Percentiles rank a stretch among this genome's conserved stretches.
Conservation (phyloP, 2,329 filamentous ascomycete genomes). For the Colletotrichum cordylinicola region DNA sequence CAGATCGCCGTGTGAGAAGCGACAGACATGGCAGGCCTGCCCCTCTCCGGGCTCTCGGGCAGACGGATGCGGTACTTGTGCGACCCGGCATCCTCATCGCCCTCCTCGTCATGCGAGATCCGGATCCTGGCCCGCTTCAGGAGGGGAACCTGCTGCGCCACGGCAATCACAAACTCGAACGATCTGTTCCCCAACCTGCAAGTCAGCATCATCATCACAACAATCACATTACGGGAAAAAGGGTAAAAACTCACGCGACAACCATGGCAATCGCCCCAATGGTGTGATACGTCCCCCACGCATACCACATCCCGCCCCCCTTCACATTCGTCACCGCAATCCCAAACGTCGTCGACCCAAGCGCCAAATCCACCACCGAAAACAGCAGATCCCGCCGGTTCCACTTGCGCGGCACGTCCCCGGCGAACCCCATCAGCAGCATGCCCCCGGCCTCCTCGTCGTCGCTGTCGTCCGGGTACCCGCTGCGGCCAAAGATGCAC, state of each 20-base stretch:
- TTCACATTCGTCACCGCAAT: neutral
- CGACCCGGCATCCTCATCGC: neutral
- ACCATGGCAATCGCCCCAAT: neutral
- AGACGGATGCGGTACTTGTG: constrained; percentile 17
- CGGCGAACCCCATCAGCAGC: neutral
- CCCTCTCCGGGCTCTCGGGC: constrained; percentile 8
- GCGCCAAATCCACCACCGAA: neutral
- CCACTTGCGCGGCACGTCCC: neutral
- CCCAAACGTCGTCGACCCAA: neutral
- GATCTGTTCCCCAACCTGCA: neutral
- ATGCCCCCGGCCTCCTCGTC: neutral
- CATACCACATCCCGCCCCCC: neutral
- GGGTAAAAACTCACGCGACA: neutral
- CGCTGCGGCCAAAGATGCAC: constrained; percentile 4
- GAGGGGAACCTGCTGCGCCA: constrained; percentile 4
- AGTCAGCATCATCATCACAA: neutral
- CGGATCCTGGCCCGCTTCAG: constrained; percentile 10
- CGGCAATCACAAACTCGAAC: neutral
- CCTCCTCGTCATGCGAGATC: neutral
- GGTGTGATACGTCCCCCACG: neutral
- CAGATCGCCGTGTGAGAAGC: neutral
- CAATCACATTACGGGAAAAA: too few species aligned
- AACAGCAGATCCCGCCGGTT: neutral
- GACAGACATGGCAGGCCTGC: neutral
- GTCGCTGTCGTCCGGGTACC: neutral